Evolutionary conservation across 2,329 filamentous ascomycete species (phyloP), one percentile per base, ranked within the genome.

Genomic region (Fusarium xylarioides): DNA sequence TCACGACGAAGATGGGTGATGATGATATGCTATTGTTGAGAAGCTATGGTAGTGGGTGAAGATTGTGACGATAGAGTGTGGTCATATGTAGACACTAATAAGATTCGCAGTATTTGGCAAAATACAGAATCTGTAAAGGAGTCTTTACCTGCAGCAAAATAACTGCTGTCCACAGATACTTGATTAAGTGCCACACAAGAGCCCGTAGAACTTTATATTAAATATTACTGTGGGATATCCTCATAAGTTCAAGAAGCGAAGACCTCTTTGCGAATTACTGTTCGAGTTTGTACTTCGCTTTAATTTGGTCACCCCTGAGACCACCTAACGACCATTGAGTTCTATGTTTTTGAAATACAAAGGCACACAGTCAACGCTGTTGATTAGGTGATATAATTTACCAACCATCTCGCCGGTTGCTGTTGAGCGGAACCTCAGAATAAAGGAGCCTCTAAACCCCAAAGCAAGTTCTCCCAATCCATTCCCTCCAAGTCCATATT

Each of bases 401-500:
- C n/a, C 18, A 34, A 26, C n/a, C n/a, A 52, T 26, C 21, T 34
- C 18, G 32, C 40, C 18, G 16, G 19, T 10, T 56, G 38, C 43
- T 44, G 57, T 63, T 55, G 43, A 60, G 35, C n/a, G n/a, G 30
- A 21, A 7, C 18, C 34, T 60, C 42, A 80, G 28, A 81, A 77
- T 42, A 82, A 78, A 4, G 80, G 78, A 23, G 80, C 76, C 50
- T 82, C 81, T 28, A 82, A 56, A 2, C 79, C 79, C 76, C 79
- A 81, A 55, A 82, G 77, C 19, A 82, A 59, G 47, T 76, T 77
- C 43, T 82, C 80, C 79, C 81, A 82, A 52, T 82, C 80, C 68
- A 82, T 80, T 11, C 74, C 74, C 47, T 82, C 79, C 28, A 82
- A 54, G n/a, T 80, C 77, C 75, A 80, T 79, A 23, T 76, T 75